A percentile compares a stretch with the other conserved stretches of the same genome.
Conservation (phyloP, 169 alveolate species). For the Cryptosporidium meleagridis region DNA sequence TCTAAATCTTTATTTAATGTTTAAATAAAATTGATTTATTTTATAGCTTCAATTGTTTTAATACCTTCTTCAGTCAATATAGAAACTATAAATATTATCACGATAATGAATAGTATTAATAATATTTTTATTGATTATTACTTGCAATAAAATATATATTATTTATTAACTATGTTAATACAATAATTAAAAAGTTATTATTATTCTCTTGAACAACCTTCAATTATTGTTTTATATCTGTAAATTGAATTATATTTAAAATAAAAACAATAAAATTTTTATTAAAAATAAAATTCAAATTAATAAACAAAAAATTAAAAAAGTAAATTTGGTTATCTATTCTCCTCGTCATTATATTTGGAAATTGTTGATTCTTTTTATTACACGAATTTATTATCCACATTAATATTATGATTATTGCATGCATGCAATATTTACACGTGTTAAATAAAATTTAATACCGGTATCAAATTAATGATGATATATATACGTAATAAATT, state of each 20-base stretch:
- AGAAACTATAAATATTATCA: constrained; percentile 21
- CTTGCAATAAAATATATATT: not conserved
- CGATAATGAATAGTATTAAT: constrained; percentile 2
- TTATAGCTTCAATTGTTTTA: not conserved
- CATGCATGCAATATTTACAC: constrained; percentile 57
- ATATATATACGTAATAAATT: not conserved
- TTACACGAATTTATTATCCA: constrained; percentile 33
- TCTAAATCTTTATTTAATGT: not conserved
- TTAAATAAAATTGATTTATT: not conserved
- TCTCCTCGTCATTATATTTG: not conserved
- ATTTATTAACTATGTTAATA: not conserved
- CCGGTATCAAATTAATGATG: constrained; percentile 1
- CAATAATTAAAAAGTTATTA: constrained; percentile 12
- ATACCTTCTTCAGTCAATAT: not conserved
- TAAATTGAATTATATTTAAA: not conserved
- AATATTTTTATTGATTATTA: constrained; percentile 9
- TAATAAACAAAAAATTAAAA: constrained; percentile 6
- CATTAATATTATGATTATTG: constrained; percentile 14
- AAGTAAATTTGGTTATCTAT: not conserved
- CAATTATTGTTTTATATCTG: not conserved
- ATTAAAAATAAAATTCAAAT: not conserved
- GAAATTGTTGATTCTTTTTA: not conserved
- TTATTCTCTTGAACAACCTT: not conserved
- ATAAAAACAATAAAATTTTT: not conserved
- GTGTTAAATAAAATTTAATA: not conserved